Evolutionary conservation across 805 yeast genomes (phyloP).

Genomic region (Tetrapisispora namnaoensis): DNA sequence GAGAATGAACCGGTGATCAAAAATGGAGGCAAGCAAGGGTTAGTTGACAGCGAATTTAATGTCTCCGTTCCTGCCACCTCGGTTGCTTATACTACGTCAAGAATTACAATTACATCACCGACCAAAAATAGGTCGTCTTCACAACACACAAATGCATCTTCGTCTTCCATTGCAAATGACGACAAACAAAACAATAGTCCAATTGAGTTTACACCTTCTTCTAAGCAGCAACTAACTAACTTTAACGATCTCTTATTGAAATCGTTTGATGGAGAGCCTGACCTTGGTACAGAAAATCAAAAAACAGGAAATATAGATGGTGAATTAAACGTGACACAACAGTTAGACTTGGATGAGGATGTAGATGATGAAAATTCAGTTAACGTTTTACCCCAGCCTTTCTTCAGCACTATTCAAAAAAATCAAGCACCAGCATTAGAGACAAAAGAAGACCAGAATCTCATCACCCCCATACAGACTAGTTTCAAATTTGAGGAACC

Average conservation of each 20-base stretch:
- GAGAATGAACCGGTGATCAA: neutral
- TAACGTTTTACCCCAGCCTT: neutral
- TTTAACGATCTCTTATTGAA: constrained; percentile 21
- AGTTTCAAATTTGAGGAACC: neutral
- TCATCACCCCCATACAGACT: neutral
- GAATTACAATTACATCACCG: constrained; percentile 28
- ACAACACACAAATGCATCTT: neutral
- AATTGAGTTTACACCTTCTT: constrained; percentile 23
- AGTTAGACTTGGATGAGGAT: neutral
- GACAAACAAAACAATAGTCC: neutral
- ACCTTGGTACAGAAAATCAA: neutral
- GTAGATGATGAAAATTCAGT: neutral
- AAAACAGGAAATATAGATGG: neutral
- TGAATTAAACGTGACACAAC: neutral
- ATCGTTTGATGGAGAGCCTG: constrained; percentile 9
- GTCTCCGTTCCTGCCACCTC: constrained; percentile 25
- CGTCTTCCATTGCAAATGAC: neutral
- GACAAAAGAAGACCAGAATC: neutral
- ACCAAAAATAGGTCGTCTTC: constrained; percentile 6
- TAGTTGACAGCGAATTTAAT: neutral
- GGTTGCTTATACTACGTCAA: constrained; percentile 28
- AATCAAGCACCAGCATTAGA: neutral
- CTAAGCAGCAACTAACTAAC: constrained; percentile 19
- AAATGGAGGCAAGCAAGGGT: neutral
- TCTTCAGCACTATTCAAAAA: neutral